Base-by-base conservation (phyloP, 495 filamentous ascomycete genomes). In the Chaetomium fimeti region DNA sequence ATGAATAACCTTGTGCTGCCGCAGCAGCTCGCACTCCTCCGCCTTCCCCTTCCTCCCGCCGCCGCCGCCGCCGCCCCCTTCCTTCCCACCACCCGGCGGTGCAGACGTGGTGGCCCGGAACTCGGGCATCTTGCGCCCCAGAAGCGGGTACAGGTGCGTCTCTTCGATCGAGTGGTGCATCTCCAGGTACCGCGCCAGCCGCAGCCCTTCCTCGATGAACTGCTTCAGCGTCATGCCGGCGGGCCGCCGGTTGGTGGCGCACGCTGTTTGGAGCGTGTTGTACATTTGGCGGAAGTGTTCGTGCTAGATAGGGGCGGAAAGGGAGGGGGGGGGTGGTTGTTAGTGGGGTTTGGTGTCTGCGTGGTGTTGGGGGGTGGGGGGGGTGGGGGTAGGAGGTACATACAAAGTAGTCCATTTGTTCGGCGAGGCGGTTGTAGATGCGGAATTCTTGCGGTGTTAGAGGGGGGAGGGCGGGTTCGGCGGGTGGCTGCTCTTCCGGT, bases 141-240 rank as follows among this genome's bases (percentile, higher is more conserved):
- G 82, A 4, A 88, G 63, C 18, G 92, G 92, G 74, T 94, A 94
- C 45, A 97, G 80, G 69, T 92, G 86, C 25, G 80, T 79, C 73
- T 97, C 93, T 74, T 97, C 92, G 67, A 96, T 93, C 42, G 72
- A 76, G 77, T 97, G 92, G 80, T 97, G 92, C 60, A 86, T 76
- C 38, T 85, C 81, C 3, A 97, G 84, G 60, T 89, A 85, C 7
- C 79, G 78, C 59, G 82, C 81, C 75, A 96, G 92, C 8, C 84
- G 73, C 7, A 89, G 74, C 2, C 87, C 89, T 25, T 80, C 80
- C 70, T 76, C 72, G 66, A 93, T 74, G 72, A 93, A 88, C 64
- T 76, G 69, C 28, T 69, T 69, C 18, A 91, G 81, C 12, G 85
- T 84, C 72, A 90, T 79, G 60, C 77, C 78, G 4, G 74, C 62